Conservation (phyloP, 257 asterid species). For the Solanum okadae region DNA sequence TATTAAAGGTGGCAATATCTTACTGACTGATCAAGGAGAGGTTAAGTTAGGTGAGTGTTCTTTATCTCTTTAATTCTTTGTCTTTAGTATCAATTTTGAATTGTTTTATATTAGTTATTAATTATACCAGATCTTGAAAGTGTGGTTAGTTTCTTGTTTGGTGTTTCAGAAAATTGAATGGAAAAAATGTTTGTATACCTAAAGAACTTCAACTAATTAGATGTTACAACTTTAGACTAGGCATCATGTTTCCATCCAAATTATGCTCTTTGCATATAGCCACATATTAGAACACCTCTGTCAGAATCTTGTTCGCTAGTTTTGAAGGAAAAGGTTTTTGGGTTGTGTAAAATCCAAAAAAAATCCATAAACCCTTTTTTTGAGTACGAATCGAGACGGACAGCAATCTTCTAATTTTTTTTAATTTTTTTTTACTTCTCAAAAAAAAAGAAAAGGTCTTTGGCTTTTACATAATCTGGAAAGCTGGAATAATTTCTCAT, state of each 20-base stretch:
- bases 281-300: not conserved
- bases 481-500: not conserved
- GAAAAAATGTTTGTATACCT: not conserved
- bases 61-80: not conserved
- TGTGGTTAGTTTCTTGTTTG: not conserved
- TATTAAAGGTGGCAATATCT: constrained; percentile 95
- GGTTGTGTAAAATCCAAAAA: not conserved
- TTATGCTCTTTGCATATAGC: not conserved
- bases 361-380: not conserved
- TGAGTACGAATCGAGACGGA: not conserved
- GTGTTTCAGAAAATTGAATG: not conserved
- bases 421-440: not conserved
- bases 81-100: not conserved
- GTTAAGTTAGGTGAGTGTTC: constrained; percentile 85
- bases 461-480: not conserved
- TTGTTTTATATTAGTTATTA: not conserved
- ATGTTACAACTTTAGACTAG: not conserved
- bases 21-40: constrained; percentile 96
- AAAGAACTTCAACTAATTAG: not conserved
- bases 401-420: not conserved
- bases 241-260: not conserved
- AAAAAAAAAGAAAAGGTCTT: not conserved
- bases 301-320: not conserved
- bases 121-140: not conserved
- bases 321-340: not conserved